Evolutionary conservation across 345 rosid species (phyloP).

Genomic region (Pseudoturritis turrita): DNA sequence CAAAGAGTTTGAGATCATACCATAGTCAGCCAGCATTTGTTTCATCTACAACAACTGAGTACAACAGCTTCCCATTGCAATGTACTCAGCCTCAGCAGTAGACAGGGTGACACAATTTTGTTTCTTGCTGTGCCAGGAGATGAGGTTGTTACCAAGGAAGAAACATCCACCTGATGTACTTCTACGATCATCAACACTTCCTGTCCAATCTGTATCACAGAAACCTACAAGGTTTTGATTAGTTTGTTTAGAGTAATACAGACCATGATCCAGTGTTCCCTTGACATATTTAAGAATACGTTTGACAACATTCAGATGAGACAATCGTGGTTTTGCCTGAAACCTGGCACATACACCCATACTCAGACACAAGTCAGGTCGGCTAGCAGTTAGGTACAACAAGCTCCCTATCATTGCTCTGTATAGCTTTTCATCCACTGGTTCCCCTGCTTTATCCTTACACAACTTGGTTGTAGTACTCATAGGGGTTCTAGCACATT

Average conservation of each 20-base stretch:
- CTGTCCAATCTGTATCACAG: background rate
- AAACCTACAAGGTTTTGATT: background rate
- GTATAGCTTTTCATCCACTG: background rate
- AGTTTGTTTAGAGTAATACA: background rate
- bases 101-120: background rate
- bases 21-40: no score
- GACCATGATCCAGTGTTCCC: background rate
- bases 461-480: no score
- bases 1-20: no score
- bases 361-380: background rate
- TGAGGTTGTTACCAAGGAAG: background rate
- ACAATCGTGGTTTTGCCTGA: constrained; percentile 18
- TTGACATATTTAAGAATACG: background rate
- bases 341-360: background rate
- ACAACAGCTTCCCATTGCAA: no score
- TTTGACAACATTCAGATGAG: background rate
- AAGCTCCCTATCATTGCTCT: background rate
- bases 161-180: background rate
- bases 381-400: background rate
- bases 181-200: background rate
- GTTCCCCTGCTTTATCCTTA: no score
- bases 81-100: no score
- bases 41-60: no score
- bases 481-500: background rate
- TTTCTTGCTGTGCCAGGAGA: background rate